These are phyloP conservation scores for Lepiota brunneoincarnata DNA, from an alignment of 768 basidiomycete species.

Conservation along the genomic window DNA sequence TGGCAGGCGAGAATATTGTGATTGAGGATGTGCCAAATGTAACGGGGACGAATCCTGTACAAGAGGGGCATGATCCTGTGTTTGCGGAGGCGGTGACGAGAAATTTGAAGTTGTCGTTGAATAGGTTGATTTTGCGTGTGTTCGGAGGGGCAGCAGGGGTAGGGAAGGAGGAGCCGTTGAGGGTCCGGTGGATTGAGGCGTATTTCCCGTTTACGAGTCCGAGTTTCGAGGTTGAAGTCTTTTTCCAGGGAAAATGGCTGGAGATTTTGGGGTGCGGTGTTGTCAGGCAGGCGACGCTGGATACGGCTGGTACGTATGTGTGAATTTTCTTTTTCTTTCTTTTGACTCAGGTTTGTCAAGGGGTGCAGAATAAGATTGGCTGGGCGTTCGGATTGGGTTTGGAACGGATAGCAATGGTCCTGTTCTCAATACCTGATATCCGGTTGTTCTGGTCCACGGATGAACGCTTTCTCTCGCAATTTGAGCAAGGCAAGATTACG, in stretches of 20 bases:
- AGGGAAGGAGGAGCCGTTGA: conserved; percentile 64
- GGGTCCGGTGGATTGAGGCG: conserved; percentile 96
- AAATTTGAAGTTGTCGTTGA: conserved; percentile 89
- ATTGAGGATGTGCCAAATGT: conserved; percentile 85
- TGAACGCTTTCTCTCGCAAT: conserved; percentile 84
- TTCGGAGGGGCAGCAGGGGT: conserved; percentile 64
- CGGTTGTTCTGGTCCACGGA: conserved; percentile 97
- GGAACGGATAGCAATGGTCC: conserved; percentile 96
- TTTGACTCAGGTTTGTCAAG: conserved; percentile 34
- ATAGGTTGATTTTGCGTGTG: conserved; percentile 76
- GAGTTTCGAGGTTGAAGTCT: conserved; percentile 97
- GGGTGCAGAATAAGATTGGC: conserved; percentile 78
- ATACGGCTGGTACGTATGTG: conserved; percentile 67
- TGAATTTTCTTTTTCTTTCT: neutral
- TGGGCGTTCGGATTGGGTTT: conserved; percentile 99
- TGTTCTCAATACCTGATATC: conserved; percentile 96
- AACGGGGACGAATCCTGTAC: conserved; percentile 75
- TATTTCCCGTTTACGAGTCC: conserved; percentile 98
- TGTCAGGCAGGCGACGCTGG: conserved; percentile 83
- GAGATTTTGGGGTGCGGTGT: conserved; percentile 96
- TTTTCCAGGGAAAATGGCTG: conserved; percentile 95
- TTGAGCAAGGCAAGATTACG: conserved; percentile 69
- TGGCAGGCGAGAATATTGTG: conserved; percentile 72
- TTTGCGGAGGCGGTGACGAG: conserved; percentile 72
- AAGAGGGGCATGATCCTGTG: conserved; percentile 70